Base-by-base conservation (phyloP, 805 yeast genomes). In the Grigorovia jiainica region DNA sequence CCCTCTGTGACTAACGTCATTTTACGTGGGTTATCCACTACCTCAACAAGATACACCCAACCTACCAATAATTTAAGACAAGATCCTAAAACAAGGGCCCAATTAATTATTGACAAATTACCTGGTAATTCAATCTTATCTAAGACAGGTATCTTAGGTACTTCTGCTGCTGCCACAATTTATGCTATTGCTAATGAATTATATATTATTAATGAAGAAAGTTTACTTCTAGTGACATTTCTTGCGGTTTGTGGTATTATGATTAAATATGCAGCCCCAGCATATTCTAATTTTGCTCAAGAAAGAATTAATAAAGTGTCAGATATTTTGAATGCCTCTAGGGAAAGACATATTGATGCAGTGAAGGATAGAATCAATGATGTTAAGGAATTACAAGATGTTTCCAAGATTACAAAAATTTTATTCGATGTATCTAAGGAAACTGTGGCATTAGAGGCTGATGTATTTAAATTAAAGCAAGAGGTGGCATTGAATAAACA, bases 181-280 rank as follows among this genome's bases (percentile, higher is more conserved):
- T 92, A 87, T 70, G 96, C 95, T 52, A 81, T 92, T 63, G 83
- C 96, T 58, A 87, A 86, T 69, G 95, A 87, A 68, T 75, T 92
- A 54, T 82, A 89, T 69, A 85, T 92, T 54, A 74, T 92, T 61
- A 94, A 90, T 68, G 97, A 87, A 63, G 98, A 92, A 76, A 75
- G 95, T 60, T 77, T 87, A 55, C 72, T 92, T 65, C 75, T 87
- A 42, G 76, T 75, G 48, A 80, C 94, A 47, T 92, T 92, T 67
- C 65, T 78, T 45, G 82, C 85, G 48, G 82, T 90, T 66, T 65
- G 80, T 50, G 80, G 74, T 50, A 71, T 87, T 56, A 71, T 78
- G 55, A 84, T 89, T 60, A 90, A 89, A 73, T 78, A 81, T 56
- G 81, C 85, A 57, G 96, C 95, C 47, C 98, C 98, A 59, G 76